Conservation (phyloP, 768 basidiomycete species). For the Leccinellum albellum region DNA sequence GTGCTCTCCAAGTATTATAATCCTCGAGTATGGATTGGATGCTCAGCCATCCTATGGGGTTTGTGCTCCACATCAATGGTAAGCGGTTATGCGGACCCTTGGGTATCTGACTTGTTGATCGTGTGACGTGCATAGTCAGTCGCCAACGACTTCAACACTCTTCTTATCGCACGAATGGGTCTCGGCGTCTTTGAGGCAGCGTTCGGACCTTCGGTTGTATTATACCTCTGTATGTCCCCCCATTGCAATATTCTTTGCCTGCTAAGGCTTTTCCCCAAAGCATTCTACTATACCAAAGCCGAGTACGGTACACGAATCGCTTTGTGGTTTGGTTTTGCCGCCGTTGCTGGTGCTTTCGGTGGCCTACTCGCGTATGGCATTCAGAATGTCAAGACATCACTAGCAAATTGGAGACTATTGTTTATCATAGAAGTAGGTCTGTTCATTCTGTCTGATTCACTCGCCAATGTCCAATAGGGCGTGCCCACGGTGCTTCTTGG, state of each 20-base stretch:
- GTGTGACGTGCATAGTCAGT: conserved; percentile 17
- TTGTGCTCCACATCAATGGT: conserved; percentile 71
- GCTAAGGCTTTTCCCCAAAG: conserved; percentile 20
- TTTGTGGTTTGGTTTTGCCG: conserved; percentile 56
- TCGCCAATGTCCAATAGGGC: conserved; percentile 40
- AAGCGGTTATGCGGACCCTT: background rate
- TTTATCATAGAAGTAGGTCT: conserved; percentile 26
- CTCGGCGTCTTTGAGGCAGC: conserved; percentile 35
- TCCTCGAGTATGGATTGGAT: conserved; percentile 70
- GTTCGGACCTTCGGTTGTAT: conserved; percentile 30
- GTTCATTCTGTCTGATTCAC: background rate
- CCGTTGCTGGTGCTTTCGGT: conserved; percentile 53
- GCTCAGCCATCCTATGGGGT: conserved; percentile 70
- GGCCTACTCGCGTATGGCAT: conserved; percentile 54
- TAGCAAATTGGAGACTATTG: conserved; percentile 41
- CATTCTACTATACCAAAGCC: conserved; percentile 47
- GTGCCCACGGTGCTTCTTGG: conserved; percentile 41
- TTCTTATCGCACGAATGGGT: conserved; percentile 29
- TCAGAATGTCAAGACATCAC: conserved; percentile 35
- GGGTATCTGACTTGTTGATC: background rate
- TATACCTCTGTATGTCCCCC: conserved; percentile 28
- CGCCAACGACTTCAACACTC: conserved; percentile 24
- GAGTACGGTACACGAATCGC: conserved; percentile 46
- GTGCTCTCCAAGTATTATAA: conserved; percentile 62
- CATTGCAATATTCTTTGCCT: conserved; percentile 14